These are phyloP conservation scores for Prunus kanzakura DNA, from an alignment of 306 rosid species.

Conservation along the genomic window DNA sequence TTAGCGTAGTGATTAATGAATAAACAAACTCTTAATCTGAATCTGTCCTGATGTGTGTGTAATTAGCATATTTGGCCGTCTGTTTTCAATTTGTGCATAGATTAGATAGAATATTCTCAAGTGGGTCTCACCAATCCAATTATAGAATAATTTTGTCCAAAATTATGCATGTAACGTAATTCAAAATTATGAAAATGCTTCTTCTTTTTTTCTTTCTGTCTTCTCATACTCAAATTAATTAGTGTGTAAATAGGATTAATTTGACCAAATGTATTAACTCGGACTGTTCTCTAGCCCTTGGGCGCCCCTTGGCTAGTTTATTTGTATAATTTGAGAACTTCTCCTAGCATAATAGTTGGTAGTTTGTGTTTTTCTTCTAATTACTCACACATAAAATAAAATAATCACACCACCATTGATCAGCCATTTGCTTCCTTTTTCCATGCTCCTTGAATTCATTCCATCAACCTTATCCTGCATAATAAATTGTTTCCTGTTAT, in stretches of 20 bases:
- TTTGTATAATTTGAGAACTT: background rate
- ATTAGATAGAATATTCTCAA: slow-evolving; percentile 4
- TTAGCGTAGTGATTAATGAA: slow-evolving; percentile 15
- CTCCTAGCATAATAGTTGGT: background rate
- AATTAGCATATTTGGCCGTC: slow-evolving; percentile 21
- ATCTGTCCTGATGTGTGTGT: slow-evolving; percentile 16
- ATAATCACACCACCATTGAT: background rate
- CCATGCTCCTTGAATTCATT: background rate
- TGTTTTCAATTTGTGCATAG: background rate
- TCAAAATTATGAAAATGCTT: background rate
- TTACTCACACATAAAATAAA: background rate
- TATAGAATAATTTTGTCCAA: background rate
- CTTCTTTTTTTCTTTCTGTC: background rate
- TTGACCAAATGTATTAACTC: background rate
- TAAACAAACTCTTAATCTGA: slow-evolving; percentile 5
- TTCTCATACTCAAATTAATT: background rate
- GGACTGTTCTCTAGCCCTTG: background rate
- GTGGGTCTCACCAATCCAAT: background rate
- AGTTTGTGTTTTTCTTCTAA: background rate
- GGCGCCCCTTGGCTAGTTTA: background rate
- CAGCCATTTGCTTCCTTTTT: slow-evolving; percentile 9
- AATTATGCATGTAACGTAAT: background rate
- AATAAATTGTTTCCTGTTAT: background rate
- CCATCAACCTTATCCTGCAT: background rate
- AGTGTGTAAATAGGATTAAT: background rate